Conservation (phyloP, 345 rosid genomes). For the Physaria fendleri region DNA sequence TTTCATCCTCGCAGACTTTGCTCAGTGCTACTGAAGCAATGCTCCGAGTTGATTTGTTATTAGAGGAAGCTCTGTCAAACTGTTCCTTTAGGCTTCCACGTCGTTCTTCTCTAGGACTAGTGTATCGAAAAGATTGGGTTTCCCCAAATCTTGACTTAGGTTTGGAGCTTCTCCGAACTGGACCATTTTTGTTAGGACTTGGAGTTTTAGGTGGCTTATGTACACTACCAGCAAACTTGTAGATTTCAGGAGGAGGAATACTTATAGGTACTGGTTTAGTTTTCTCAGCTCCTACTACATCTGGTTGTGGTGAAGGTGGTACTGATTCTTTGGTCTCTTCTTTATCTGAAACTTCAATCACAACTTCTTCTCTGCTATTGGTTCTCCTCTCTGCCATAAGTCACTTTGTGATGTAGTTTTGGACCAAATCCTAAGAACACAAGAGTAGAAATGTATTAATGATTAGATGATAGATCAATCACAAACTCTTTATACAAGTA, state of each 20-base stretch:
- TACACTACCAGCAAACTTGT: slow-evolving; percentile 31
- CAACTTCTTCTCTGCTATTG: slow-evolving; percentile 18
- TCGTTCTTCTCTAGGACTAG: slow-evolving; percentile 39
- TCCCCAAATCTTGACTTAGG: slow-evolving; percentile 84
- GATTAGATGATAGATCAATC: slow-evolving; percentile 13
- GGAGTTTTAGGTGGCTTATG: slow-evolving; percentile 64
- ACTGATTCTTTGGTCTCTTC: slow-evolving; percentile 7
- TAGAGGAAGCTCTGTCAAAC: slow-evolving; percentile 40
- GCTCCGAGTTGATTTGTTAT: slow-evolving; percentile 32
- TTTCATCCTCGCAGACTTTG: slow-evolving; percentile 35
- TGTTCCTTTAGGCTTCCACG: slow-evolving; percentile 33
- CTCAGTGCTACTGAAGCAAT: slow-evolving; percentile 29
- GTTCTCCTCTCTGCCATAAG: slow-evolving; percentile 19
- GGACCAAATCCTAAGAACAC: slow-evolving; percentile 13
- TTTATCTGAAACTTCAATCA: slow-evolving; percentile 23
- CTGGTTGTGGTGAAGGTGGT: background rate
- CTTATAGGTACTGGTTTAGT: background rate
- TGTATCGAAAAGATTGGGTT: slow-evolving; percentile 33
- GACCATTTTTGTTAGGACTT: slow-evolving; percentile 28
- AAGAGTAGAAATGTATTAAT: background rate
- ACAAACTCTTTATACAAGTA: background rate
- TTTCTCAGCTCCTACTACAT: background rate
- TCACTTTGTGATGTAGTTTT: background rate
- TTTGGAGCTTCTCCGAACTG: slow-evolving; percentile 51
- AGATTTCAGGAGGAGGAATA: slow-evolving; percentile 22